Conservation (phyloP, 495 filamentous ascomycete species). For the Tuber melanosporum region DNA sequence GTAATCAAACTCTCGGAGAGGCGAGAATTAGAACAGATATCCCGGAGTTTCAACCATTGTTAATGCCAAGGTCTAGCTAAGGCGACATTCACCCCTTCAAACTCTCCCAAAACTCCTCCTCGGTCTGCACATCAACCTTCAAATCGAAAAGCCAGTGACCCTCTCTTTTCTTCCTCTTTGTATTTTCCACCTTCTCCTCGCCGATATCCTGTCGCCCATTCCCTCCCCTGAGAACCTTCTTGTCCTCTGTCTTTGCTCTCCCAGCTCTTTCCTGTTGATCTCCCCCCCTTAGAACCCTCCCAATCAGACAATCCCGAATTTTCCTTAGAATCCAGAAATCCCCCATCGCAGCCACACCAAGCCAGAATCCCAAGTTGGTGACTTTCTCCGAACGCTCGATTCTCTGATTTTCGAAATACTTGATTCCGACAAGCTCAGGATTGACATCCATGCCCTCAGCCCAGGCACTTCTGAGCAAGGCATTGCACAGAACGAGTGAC, state of each 20-base stretch:
- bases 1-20: neutral
- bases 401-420: conserved; percentile 15
- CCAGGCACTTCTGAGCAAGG: conserved; percentile 20
- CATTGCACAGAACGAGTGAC: conserved; percentile 12
- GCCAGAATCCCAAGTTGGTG: conserved; percentile 28
- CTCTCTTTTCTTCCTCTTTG: conserved; percentile 1
- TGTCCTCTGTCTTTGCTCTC: neutral
- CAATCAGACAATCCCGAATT: conserved; percentile 17
- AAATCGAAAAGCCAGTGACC: conserved; percentile 26
- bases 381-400: conserved; percentile 12
- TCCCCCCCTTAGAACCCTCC: neutral
- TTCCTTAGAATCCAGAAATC: conserved; percentile 22
- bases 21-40: neutral
- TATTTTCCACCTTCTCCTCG: neutral
- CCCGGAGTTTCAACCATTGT: neutral
- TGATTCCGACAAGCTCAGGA: conserved; percentile 8
- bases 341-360: conserved; percentile 23
- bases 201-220: neutral
- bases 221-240: neutral
- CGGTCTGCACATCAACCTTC: conserved; percentile 5
- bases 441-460: neutral
- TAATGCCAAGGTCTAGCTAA: neutral
- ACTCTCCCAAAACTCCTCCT: conserved; percentile 16
- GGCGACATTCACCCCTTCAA: neutral
- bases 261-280: neutral